phyloP scores from a whole-genome alignment of 306 rosid species.

The Vigna unguiculata region DNA sequence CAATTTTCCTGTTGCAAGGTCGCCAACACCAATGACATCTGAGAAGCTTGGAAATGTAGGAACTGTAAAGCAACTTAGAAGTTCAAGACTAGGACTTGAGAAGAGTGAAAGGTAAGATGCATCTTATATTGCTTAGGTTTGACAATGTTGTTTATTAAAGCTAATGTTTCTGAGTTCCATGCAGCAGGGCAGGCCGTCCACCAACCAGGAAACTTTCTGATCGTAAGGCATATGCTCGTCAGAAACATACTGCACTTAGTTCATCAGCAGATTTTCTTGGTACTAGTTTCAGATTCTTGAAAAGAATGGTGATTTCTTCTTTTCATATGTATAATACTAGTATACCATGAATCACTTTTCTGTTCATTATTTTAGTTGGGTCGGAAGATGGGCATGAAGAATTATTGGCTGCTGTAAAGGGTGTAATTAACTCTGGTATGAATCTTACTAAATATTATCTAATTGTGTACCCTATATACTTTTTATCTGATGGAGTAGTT shows the following conservation, averaged over 20 bases:
- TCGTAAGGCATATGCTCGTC: conserved; percentile 86
- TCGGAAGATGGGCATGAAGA: conserved; percentile 83
- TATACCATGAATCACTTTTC: conserved; percentile 50
- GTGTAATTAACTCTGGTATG: conserved; percentile 67
- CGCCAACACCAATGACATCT: conserved; percentile 59
- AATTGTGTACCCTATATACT: conserved; percentile 34
- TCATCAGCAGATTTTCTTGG: conserved; percentile 77
- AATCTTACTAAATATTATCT: conserved; percentile 42
- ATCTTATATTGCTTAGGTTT: conserved; percentile 35
- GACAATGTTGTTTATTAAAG: conserved; percentile 38
- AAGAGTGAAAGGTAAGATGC: conserved; percentile 73
- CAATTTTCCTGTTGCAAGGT: conserved; percentile 64
- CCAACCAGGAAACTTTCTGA: conserved; percentile 88
- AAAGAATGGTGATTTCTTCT: conserved; percentile 16
- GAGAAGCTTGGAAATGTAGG: conserved; percentile 73
- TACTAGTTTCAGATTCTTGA: conserved; percentile 47
- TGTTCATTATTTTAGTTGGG: conserved; percentile 62
- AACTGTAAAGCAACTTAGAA: conserved; percentile 87
- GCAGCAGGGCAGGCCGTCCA: conserved; percentile 95
- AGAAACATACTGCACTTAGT: conserved; percentile 67
- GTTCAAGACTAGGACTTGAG: conserved; percentile 75
- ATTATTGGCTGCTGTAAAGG: conserved; percentile 81
- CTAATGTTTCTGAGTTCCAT: conserved; percentile 46
- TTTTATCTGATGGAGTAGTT: conserved; percentile 42
- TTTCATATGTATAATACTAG: conserved; percentile 30